Conservation (phyloP, 225 moss, liverwort and hornwort genomes). For the Antitrichia curtipendula region DNA sequence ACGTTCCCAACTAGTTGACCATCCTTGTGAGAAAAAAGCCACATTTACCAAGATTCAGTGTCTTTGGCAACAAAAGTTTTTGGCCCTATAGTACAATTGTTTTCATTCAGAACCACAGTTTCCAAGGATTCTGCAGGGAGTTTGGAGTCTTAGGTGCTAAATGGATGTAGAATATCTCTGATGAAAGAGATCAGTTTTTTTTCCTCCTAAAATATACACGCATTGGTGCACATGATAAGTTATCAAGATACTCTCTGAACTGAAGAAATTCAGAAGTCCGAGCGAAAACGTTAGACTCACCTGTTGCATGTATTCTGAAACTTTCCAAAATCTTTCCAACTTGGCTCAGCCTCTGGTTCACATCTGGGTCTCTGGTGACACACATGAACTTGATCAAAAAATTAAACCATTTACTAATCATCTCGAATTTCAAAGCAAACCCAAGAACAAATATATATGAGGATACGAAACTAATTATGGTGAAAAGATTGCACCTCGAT, state of each 20-base stretch:
- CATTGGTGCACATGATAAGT: neutral
- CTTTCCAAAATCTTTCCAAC: neutral
- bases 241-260: neutral
- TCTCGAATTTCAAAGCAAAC: neutral
- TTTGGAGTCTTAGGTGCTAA: neutral
- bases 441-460: neutral
- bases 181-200: neutral
- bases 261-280: neutral
- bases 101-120: neutral
- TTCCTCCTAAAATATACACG: neutral
- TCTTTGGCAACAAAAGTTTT: neutral
- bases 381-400: neutral
- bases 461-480: neutral
- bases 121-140: too few species aligned
- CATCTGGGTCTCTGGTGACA: neutral
- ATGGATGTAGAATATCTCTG: neutral
- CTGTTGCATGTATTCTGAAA: neutral
- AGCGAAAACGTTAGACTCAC: neutral
- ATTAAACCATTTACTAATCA: neutral
- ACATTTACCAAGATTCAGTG: too few species aligned
- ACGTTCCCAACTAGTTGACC: neutral
- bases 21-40: neutral
- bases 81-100: neutral
- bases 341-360: neutral
- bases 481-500: neutral